Evolutionary conservation across 169 alveolate genomes (phyloP), one percentile per base, ranked within the genome.

Genomic region (Plasmodium cynomolgi): DNA sequence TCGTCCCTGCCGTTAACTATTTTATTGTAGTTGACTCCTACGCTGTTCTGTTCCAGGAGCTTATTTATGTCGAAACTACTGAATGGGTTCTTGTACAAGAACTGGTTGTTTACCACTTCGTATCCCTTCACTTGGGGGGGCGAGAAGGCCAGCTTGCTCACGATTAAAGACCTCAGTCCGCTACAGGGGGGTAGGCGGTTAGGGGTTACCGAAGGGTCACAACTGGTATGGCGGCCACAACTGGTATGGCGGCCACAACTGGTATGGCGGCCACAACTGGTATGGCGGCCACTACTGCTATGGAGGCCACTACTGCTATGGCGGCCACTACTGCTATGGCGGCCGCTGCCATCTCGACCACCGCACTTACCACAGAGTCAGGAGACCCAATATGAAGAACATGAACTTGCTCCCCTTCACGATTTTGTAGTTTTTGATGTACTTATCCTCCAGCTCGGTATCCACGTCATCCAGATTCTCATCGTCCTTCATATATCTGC

Each of bases 111-210:
- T 6, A 58, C 95, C 23, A 97, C 39, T 6, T 83, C 39, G 56
- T 97, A 97, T 17, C 98, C 98, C 17, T 82, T 83, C 20, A 88
- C 68, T 29, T 26, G 31, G 13, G 97, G 97, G 44, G 97, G 97
- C 29, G 58, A 72, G 86, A 96, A 97, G n/a, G 98, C 97, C 33
- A 96, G 26, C 26, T 93, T 84, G 56, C 95, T 96, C 6, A 95
- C 95, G 5, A 97, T 81, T 29, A 79, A 47, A 26, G 95, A 81
- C 86, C 91, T 90, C 23, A 94, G 88, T 7, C 95, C 93, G 95
- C 96, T 94, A 34, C 33, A 13, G 29, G 62, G 72, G 44, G 26
- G 31, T 0, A 20, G 26, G 15, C 33, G 34, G 34, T 44, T 8
- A 1, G 17, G 11, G 11, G 4, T 44, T 11, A n/a, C n/a, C n/a